Base-by-base conservation (phyloP, 495 filamentous ascomycete genomes). In the Endocarpon pusillum region DNA sequence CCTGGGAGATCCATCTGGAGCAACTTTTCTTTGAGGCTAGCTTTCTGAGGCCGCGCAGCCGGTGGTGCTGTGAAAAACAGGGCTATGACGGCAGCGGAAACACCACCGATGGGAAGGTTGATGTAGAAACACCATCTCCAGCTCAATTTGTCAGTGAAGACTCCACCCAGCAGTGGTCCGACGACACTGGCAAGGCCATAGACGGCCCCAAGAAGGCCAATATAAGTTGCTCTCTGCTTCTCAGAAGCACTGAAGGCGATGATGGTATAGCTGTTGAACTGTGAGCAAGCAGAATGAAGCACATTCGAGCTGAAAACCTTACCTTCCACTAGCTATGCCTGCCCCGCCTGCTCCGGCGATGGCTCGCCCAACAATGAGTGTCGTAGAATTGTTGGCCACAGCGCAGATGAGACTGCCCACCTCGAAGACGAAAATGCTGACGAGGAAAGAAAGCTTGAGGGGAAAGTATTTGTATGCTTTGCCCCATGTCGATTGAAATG, bases 371-470 rank as follows among this genome's bases (percentile, higher is more conserved):
- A 56, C 39, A 30, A 60, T 59, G 6, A 60, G 31, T 1, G 50
- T 42, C 10, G 33, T 45, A 37, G 38, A 44, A 36, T 43, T 42
- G 4, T 38, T 34, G 6, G 56, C 51, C 32, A 57, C 44, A 10
- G 39, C 56, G 21, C 41, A 48, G 21, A 54, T 46, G 27, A 79
- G 48, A 34, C 62, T 70, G 21, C 81, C 81, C 21, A 83, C 19
- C 40, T 84, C 81, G 49, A 87, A 87, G 42, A 89, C 52, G 35
- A 52, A 48, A 38, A 85, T 69, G 26, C 72, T 64, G 7, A 50
- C 34, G 3, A 86, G 51, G 52, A 69, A 59, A 1, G 45, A 41
- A 8, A 26, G 15, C 49, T 73, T 74, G 22, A 71, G 44, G 14
- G 41, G 44, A 42, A 69, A 70, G 43, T 61, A 63, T 32, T 59